Evolutionary conservation across 2,329 filamentous ascomycete species (phyloP), one percentile per base, ranked within the genome.

Genomic region (Alternaria angustiovoidea): DNA sequence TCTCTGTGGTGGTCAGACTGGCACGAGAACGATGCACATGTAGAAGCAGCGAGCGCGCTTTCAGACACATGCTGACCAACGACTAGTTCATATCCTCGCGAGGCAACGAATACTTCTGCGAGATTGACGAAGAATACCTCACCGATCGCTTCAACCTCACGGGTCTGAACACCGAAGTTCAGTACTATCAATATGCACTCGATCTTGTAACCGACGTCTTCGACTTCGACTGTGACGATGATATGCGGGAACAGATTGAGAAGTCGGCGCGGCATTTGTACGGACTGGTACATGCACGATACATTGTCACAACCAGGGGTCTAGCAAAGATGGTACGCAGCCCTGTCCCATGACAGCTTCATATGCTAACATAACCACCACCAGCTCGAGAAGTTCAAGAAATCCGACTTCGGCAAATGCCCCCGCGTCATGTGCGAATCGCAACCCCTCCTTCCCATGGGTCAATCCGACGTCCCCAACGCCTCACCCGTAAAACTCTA

Each of bases 81-180:
- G 5, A 18, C 4, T 60, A 99, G 95, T 99, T 99, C 80, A 97
- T 98, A 73, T 97, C 94, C 5, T 97, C 94, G 6, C 88, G 95
- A 57, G 95, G 95, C 67, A 98, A 99, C 81, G 95, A 99, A 79
- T 99, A 99, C 82, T 99, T 98, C 75, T 99, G 95, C 87, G 95
- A 99, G 78, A 98, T 99, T 74, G 95, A 99, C 80, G 95, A 99
- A 79, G 95, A 99, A 74, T 99, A 99, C 80, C 86, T 99, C 47
- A 98, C 94, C 52, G 95, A 99, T 79, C 90, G 95, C 51, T 99
- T 99, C 87, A 99, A 99, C 81, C 85, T 99, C 63, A 99, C 95
- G 0, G 95, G 95, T 38, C 87, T 99, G 51, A 97, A 98, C 81
- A 94, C 93, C 36, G 95, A 99, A 78, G 95, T 99, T 14, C 92